Base-by-base conservation (phyloP, 2,329 filamentous ascomycete genomes). In the Graphiopsis chlorocephala region DNA sequence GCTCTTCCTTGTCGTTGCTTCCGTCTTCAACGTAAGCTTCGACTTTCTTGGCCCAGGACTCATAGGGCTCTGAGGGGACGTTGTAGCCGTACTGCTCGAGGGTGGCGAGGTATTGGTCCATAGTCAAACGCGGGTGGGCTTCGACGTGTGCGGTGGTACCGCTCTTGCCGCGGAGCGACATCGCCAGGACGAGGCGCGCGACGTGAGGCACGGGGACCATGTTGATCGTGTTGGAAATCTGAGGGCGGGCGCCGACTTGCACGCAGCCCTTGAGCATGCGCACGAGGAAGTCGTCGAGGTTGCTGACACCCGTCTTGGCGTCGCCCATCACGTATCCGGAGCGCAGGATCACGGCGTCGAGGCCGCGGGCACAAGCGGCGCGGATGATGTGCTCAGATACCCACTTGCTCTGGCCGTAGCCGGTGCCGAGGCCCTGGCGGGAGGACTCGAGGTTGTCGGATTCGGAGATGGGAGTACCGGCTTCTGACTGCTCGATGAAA, bases 401-500 rank as follows among this genome's bases (percentile, higher is more conserved):
- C 93, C 93, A 97, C 80, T 98, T 97, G 69, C 86, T 88, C 77
- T 97, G 93, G 2, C 94, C 93, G 72, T 97, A 97, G 5, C 94
- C 93, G 0, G 91, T 97, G 45, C 87, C 88, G 1, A 97, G 86
- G 33, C 91, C 91, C 61, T 82, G 87, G 45, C 87, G 84, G 72
- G 91, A 93, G 61, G 93, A 92, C 69, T 86, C 81, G 67, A 97
- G 83, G 69, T 94, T 88, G 74, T 97, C 93, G 0, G 83, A 83
- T 76, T 97, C 94, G 23, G 84, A 81, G 17, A 97, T 84, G 14
- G 86, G 86, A 8, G 86, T 86, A 11, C 90, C 90, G 62, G 86
- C 81, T 64, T 89, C 82, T 0, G 92, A 95, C 45, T 93, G 84
- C 56, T 89, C 80, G 63, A 95, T 84, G 74, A 91, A 97, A 80